Base-by-base conservation (phyloP, 805 yeast genomes). In the Pichia cabralensis region DNA sequence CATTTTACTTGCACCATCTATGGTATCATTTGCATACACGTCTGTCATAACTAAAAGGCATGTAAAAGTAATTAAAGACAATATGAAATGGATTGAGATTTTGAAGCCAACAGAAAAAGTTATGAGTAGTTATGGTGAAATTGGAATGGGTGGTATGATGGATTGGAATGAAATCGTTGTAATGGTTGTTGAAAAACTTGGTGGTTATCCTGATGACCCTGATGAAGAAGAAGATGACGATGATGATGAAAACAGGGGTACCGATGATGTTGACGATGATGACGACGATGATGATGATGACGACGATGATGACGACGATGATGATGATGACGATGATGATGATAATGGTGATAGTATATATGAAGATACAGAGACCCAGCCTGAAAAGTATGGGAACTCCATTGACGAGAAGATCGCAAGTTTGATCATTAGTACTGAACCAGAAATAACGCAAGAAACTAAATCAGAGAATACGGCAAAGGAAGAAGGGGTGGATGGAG, bases 61-160 rank as follows among this genome's bases (percentile, higher is more conserved):
- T 43, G 58, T 71, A 28, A 62, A 70, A 36, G 55, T 67, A 22
- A 66, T 73, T 26, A 58, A 63, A n/a, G 77, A 72, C 39, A 75
- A 71, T 42, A 73, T 73, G 78, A 71, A 71, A 15, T 73, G 78
- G 77, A 70, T 73, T 32, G 76, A 73, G 45, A 53, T 73, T 13
- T 56, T 73, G 41, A 72, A 68, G 48, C 79, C 79, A 1, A 71
- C 72, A 4, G 79, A 73, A 46, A 73, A 73, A 43, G 76, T 73
- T 10, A 67, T 40, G 64, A 76, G 38, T 58, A 69, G 47, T 30
- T 50, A 50, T 63, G 79, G 79, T 36, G 79, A 72, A 43, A 73
- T 73, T 35, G 79, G 78, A 13, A 69, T 73, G 76, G 78, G 79
- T 11, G 79, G 79, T 35, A 73, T 73, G 79, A 71, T 71, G 76